phyloP scores from a whole-genome alignment of 2,329 filamentous ascomycete species.

The Claviceps lovelessii region DNA sequence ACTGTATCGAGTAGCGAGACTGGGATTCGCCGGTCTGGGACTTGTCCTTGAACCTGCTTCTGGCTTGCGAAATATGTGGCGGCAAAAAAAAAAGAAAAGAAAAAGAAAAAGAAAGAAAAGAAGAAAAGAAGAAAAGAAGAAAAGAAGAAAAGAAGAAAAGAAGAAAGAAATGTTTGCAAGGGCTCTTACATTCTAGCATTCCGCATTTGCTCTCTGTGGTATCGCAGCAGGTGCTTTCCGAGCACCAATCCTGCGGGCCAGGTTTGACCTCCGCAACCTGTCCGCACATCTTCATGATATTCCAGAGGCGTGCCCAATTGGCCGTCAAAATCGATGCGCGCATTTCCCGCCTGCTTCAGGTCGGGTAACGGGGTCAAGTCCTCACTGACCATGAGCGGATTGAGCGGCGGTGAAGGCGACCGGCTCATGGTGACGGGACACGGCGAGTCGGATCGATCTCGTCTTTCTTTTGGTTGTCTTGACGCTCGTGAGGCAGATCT shows the following conservation, averaged over 20 bases:
- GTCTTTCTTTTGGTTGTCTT: background rate
- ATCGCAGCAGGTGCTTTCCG: conserved; percentile 69
- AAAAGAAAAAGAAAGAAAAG: background rate
- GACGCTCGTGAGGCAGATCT: background rate
- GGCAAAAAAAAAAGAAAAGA: background rate
- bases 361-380: conserved; percentile 45
- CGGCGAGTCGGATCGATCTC: background rate
- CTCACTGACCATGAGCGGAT: conserved; percentile 36
- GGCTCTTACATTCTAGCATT: conserved; percentile 55
- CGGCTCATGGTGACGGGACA: conserved; percentile 11
- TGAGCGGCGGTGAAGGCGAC: conserved; percentile 34
- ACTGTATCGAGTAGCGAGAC: background rate
- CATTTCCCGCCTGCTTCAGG: conserved; percentile 41
- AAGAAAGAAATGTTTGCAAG: background rate
- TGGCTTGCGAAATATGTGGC: background rate
- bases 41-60: background rate
- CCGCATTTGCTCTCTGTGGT: conserved; percentile 47
- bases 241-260: conserved; percentile 92
- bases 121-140: background rate
- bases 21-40: background rate
- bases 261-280: conserved; percentile 82
- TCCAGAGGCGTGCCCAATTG: conserved; percentile 55
- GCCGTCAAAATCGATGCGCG: conserved; percentile 52
- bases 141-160: background rate
- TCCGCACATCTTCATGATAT: conserved; percentile 71